phyloP scores from a whole-genome alignment of 2,329 filamentous ascomycete species.

The Podosphaera leucotricha region DNA sequence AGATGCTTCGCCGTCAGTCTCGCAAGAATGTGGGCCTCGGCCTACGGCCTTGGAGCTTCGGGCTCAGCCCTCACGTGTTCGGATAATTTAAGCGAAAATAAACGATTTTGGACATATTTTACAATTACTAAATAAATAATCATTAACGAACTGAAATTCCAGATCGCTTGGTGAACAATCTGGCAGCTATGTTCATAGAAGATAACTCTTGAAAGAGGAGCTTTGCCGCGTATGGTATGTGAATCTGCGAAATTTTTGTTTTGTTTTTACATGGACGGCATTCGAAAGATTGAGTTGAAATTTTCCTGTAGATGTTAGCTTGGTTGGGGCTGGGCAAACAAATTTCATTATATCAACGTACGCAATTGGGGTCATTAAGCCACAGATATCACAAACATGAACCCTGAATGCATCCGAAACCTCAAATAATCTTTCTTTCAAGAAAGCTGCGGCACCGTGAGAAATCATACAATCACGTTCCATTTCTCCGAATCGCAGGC shows the following conservation, averaged over 20 bases:
- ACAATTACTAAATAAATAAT: too few relatives aligned
- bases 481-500: constrained; percentile 99
- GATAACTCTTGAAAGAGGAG: constrained; percentile 94
- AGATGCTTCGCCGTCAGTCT: too few relatives aligned
- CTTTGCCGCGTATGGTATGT: constrained; percentile 95
- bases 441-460: constrained; percentile 88
- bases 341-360: constrained; percentile 30
- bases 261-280: constrained; percentile 98
- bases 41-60: too few relatives aligned
- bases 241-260: constrained; percentile 91
- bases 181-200: constrained; percentile 92
- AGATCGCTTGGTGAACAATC: constrained; percentile 82
- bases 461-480: constrained; percentile 99
- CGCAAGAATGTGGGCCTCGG: too few relatives aligned
- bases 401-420: constrained; percentile 96
- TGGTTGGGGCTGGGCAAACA: not conserved
- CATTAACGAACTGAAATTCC: constrained; percentile 44
- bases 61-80: too few relatives aligned
- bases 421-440: constrained; percentile 93
- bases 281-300: constrained; percentile 89
- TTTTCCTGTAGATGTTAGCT: constrained; percentile 37
- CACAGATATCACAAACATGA: constrained; percentile 95
- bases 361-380: constrained; percentile 97
- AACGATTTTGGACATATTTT: too few relatives aligned
- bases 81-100: too few relatives aligned